Evolutionary conservation across 345 rosid genomes (phyloP).

Genomic region (Eucalyptus tenuipes): DNA sequence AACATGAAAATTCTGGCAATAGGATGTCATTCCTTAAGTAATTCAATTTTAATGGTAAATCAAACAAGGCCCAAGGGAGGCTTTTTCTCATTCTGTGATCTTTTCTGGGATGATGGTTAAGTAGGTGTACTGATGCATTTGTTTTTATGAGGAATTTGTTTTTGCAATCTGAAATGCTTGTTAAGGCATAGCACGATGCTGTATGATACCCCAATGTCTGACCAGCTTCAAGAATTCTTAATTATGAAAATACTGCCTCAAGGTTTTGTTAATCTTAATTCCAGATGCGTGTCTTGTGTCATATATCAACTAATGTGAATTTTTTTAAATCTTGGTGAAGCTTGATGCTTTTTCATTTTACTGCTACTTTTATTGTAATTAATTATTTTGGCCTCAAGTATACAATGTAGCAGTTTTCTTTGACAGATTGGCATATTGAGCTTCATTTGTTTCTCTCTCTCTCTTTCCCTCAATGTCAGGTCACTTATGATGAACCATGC

Average conservation of each 20-base stretch:
- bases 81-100: background rate
- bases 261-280: background rate
- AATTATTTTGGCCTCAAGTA: background rate
- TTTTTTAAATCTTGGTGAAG: background rate
- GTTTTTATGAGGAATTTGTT: background rate
- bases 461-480: slow-evolving; percentile 11
- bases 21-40: background rate
- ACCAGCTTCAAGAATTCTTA: background rate
- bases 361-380: background rate
- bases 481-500: slow-evolving; percentile 43
- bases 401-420: background rate
- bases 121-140: background rate
- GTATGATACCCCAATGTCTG: background rate
- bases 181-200: background rate
- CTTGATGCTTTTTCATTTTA: background rate
- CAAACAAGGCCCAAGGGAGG: background rate
- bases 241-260: background rate
- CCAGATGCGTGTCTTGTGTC: background rate
- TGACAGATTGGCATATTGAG: background rate
- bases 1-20: background rate
- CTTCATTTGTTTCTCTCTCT: background rate
- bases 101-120: background rate
- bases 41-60: background rate
- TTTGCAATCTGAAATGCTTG: background rate
- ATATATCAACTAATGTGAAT: background rate